Evolutionary conservation across 176 grass and related monocot species (phyloP), one percentile per base, ranked within the genome.

Genomic region (Tillandsia leiboldiana): DNA sequence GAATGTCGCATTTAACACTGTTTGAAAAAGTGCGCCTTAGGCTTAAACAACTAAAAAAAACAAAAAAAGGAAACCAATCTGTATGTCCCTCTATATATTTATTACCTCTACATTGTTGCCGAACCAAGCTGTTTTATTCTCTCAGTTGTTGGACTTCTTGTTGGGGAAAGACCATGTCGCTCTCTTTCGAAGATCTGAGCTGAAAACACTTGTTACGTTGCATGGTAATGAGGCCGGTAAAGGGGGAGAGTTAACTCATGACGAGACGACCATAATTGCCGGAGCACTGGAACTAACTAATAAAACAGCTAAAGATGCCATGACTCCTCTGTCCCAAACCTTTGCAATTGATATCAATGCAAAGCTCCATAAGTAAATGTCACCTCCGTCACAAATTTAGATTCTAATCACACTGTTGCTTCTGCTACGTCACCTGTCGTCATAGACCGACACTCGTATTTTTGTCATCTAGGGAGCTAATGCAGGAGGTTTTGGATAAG

Each of bases 261-360:
- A 97, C 80, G 94, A 97, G 78, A 97, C 94, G 50, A 97, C 94
- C 51, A 97, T 93, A 64, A 97, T 97, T 77, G 84, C 94, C 68
- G 94, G 94, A 68, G 94, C 94, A 28, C 88, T 97, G 72, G 94
- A 90, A 72, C 89, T 97, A n/a, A 88, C 72, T 15, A 82, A 85
- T 77, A 97, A 97, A 80, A 93, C 78, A 65, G 87, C 84, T 76
- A 88, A 82, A 79, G 84, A 93, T 90, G 73, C 89, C 69, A 97
- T 97, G 89, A 93, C 89, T 48, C 66, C 69, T 2, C 67, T 97
- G 69, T 62, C 66, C 79, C 72, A 90, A 28, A 90, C 86, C 22
- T 97, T 97, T 90, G 87, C 78, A 20, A 86, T 97, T 75, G 89
- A 97, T 88, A 88, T 97, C 77, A 92, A 93, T 82, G 86, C 84